phyloP scores from a whole-genome alignment of 169 alveolate genomes.

The Prorocentrum cordatum region DNA sequence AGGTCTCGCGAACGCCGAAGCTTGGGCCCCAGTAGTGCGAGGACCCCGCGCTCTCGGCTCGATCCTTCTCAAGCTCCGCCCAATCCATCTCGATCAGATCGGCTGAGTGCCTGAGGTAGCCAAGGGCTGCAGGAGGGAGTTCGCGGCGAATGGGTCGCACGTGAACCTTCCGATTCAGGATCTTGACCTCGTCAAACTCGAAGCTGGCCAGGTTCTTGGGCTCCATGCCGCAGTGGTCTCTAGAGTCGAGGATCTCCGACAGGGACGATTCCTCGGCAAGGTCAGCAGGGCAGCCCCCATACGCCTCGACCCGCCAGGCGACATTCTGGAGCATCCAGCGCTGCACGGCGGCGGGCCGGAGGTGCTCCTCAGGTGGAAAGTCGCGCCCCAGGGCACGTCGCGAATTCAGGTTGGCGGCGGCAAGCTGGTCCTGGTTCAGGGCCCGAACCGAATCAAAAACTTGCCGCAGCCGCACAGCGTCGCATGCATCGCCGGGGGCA shows the following conservation, averaged over 20 bases:
- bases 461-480: neutral
- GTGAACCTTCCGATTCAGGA: neutral
- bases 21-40: neutral
- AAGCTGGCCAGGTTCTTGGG: neutral
- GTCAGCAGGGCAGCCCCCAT: neutral
- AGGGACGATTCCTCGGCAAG: neutral
- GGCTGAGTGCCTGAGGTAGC: neutral
- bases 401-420: neutral
- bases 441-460: neutral
- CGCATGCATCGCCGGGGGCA: neutral
- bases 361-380: neutral
- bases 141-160: neutral
- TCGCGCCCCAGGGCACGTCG: too few relatives aligned
- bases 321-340: neutral
- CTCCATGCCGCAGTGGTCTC: neutral
- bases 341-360: neutral
- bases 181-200: neutral
- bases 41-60: neutral
- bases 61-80: neutral
- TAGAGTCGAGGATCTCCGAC: neutral
- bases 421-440: neutral
- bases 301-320: neutral
- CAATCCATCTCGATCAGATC: neutral
- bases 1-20: too few relatives aligned
- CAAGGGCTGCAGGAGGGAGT: neutral